These are phyloP conservation scores for Metschnikowia baotianmanensis DNA, from an alignment of 805 yeast genomes.

Conservation along the genomic window DNA sequence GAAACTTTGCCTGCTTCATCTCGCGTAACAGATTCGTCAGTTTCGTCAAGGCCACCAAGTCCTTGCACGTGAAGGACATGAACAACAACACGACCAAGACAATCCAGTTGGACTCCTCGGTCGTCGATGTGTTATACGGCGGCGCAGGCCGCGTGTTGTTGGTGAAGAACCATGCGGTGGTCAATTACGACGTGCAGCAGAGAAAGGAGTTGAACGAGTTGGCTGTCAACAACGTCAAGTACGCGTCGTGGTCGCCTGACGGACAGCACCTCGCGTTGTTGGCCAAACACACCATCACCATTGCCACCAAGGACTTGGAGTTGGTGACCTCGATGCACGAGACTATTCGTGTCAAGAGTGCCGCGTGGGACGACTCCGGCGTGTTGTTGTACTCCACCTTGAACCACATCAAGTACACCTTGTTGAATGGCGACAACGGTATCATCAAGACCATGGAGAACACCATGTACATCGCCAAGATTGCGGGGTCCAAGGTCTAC, in stretches of 20 bases:
- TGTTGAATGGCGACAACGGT: constrained; percentile 93
- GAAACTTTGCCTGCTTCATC: constrained; percentile 83
- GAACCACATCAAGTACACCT: constrained; percentile 91
- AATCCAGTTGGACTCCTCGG: constrained; percentile 64
- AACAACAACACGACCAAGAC: constrained; percentile 79
- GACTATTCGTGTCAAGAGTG: constrained; percentile 93
- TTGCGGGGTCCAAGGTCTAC: constrained; percentile 66
- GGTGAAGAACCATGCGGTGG: constrained; percentile 68
- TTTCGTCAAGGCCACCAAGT: constrained; percentile 58
- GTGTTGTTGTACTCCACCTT: constrained; percentile 90
- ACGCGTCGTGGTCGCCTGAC: constrained; percentile 84
- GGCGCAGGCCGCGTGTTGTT: constrained; percentile 83
- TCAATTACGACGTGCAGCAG: constrained; percentile 90
- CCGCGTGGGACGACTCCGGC: constrained; percentile 95
- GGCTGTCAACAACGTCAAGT: constrained; percentile 75
- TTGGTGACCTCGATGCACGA: constrained; percentile 85
- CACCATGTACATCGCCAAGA: constrained; percentile 78
- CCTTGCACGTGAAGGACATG: constrained; percentile 81
- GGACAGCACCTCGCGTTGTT: constrained; percentile 84
- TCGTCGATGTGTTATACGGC: constrained; percentile 71
- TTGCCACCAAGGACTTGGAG: constrained; percentile 78
- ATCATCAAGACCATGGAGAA: constrained; percentile 88
- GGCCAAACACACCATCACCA: constrained; percentile 88
- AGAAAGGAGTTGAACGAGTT: constrained; percentile 70
- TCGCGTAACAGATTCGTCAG: constrained; percentile 94